Conservation (phyloP, 805 yeast species). For the Ogataea trehalophila region DNA sequence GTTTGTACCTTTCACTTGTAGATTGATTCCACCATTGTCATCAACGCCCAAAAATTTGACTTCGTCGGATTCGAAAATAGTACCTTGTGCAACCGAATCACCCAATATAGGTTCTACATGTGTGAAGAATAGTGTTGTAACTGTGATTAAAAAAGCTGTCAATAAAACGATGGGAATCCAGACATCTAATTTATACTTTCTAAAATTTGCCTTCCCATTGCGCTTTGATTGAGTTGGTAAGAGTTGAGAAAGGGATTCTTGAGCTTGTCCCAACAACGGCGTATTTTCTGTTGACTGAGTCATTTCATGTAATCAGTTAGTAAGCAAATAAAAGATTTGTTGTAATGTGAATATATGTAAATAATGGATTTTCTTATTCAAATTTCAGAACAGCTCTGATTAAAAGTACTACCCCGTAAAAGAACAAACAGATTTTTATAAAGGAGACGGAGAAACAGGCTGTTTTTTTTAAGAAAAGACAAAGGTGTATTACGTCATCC, state of each 20-base stretch:
- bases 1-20: constrained; percentile 29
- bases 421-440: too few relatives aligned
- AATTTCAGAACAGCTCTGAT: too few relatives aligned
- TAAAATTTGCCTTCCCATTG: background rate
- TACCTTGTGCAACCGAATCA: constrained; percentile 29
- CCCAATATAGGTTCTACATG: constrained; percentile 27
- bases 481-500: too few relatives aligned
- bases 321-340: background rate
- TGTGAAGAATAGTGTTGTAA: constrained; percentile 7
- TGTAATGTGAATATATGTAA: too few relatives aligned
- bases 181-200: constrained; percentile 18
- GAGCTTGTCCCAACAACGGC: constrained; percentile 15
- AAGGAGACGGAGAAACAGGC: too few relatives aligned
- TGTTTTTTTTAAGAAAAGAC: too few relatives aligned
- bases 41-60: constrained; percentile 28
- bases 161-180: constrained; percentile 23
- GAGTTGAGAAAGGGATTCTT: constrained; percentile 9
- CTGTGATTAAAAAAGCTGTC: constrained; percentile 8
- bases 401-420: too few relatives aligned
- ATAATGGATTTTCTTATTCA: too few relatives aligned
- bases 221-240: constrained; percentile 7
- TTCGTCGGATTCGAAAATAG: constrained; percentile 27
- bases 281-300: constrained; percentile 9
- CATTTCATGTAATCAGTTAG: background rate
- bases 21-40: constrained; percentile 29